These are phyloP conservation scores for Dendryphion nanum DNA, from an alignment of 2,329 filamentous ascomycete species.

Conservation along the genomic window DNA sequence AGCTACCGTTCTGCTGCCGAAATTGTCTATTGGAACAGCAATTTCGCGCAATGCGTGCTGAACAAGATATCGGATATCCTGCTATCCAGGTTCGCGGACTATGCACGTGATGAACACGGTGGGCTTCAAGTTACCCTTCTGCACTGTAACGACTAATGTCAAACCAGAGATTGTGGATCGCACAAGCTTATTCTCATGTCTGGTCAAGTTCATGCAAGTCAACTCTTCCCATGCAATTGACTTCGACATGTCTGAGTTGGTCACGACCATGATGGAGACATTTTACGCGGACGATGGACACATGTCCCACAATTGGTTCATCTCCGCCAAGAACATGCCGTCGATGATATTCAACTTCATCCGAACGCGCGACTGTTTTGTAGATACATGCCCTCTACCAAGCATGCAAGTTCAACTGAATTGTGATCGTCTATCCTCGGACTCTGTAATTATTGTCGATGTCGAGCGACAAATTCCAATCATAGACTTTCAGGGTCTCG, in stretches of 20 bases:
- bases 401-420: conserved; percentile 16
- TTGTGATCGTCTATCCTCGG: neutral
- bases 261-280: conserved; percentile 25
- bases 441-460: conserved; percentile 13
- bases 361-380: conserved; percentile 33
- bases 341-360: conserved; percentile 30
- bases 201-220: too few relatives aligned
- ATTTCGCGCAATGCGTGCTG: too few relatives aligned
- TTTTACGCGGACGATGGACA: too few relatives aligned
- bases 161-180: too few relatives aligned
- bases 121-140: too few relatives aligned
- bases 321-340: conserved; percentile 20
- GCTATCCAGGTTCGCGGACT: too few relatives aligned
- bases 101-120: too few relatives aligned
- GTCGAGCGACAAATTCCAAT: conserved; percentile 21
- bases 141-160: too few relatives aligned
- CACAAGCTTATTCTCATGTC: too few relatives aligned
- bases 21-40: conserved; percentile 31
- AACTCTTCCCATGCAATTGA: too few relatives aligned
- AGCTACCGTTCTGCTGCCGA: conserved; percentile 26
- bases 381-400: conserved; percentile 10
- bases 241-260: conserved; percentile 23
- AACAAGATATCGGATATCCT: too few relatives aligned
- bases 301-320: conserved; percentile 28
- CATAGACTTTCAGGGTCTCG: conserved; percentile 17